These are phyloP conservation scores for Cystofilobasidium macerans DNA, from an alignment of 768 basidiomycete genomes.

Conservation along the genomic window DNA sequence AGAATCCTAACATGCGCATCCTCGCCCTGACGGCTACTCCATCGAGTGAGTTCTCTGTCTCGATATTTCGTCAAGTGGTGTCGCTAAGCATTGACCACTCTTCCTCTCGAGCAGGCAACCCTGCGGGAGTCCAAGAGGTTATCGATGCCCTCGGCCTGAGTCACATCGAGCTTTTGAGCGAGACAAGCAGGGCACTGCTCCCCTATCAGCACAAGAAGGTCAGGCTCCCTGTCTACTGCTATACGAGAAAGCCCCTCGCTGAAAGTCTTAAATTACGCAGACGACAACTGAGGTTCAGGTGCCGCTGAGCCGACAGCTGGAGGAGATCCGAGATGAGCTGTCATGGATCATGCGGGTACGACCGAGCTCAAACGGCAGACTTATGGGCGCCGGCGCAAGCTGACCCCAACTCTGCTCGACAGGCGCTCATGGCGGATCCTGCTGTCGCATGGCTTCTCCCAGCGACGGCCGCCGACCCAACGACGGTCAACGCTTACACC, in stretches of 20 bases:
- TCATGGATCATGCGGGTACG: too few relatives aligned
- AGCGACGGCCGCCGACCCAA: conserved; percentile 31
- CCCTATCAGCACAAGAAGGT: conserved; percentile 83
- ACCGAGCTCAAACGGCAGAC: too few relatives aligned
- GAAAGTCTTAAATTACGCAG: too few relatives aligned
- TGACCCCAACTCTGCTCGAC: too few relatives aligned
- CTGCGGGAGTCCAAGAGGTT: conserved; percentile 72
- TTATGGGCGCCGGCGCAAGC: too few relatives aligned
- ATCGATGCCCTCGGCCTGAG: conserved; percentile 92
- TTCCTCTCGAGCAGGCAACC: conserved; percentile 48
- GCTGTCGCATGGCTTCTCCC: neutral
- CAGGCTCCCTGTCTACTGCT: conserved; percentile 18
- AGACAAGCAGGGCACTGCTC: conserved; percentile 73
- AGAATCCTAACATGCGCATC: conserved; percentile 84
- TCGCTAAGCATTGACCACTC: too few relatives aligned
- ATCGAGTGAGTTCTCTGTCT: neutral
- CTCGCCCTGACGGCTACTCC: conserved; percentile 94
- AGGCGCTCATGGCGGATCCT: too few relatives aligned
- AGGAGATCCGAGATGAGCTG: too few relatives aligned
- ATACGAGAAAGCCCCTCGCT: too few relatives aligned
- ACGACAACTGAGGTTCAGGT: too few relatives aligned
- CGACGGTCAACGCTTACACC: conserved; percentile 32
- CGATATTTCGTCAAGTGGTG: too few relatives aligned
- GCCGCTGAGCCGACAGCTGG: too few relatives aligned
- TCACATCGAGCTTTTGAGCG: conserved; percentile 85